Base-by-base conservation (phyloP, 2,329 filamentous ascomycete genomes). In the Pestalotiopsis sp. region DNA sequence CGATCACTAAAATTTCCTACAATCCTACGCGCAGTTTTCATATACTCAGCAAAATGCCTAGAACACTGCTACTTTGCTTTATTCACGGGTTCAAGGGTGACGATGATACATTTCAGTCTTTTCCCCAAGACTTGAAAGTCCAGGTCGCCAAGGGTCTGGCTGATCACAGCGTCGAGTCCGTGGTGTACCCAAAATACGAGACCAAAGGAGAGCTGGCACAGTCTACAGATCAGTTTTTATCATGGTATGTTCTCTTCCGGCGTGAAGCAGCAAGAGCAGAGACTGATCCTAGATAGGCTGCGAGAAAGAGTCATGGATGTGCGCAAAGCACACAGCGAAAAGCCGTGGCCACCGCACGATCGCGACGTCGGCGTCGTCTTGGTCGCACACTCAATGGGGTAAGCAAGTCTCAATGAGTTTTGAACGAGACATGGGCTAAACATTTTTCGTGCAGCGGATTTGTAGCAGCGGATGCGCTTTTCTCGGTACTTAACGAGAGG, bases 301-400 rank as follows among this genome's bases (percentile, higher is more conserved):
- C 92, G 93, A 75, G 90, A 94, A 76, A 90, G 90, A 71, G 92
- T 97, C 49, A 94, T 95, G 77, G 92, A 95, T 62, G 83, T 95
- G 17, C 80, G 85, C 70, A 94, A 97, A 77, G 88, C 90, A 68
- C 88, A 88, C 39, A 89, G 91, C 70, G 85, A 87, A 27, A 93
- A 90, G 1, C 90, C 92, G 11, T 94, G 92, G 75, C 93, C 94
- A 1, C 93, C 93, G 1, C 86, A 92, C 60, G 92, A 97, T 73
- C 90, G 92, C n/a, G 90, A 91, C 0, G 93, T 97, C 9, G 91
- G 91, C 69, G 92, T 94, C 2, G 84, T 97, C 52, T 84, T 97
- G 1, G 85, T 96, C 31, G 94, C 94, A 1, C 94, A 97, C 79
- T 95, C 92, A 3, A 97, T 90, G 91, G 91, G 91, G 85, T 86